A percentile compares a stretch with the other conserved stretches of the same genome.
These are phyloP conservation scores for Phellopilus nigrolimitatus DNA, from an alignment of 1,284 basidiomycete genomes.

Conservation along the genomic window DNA sequence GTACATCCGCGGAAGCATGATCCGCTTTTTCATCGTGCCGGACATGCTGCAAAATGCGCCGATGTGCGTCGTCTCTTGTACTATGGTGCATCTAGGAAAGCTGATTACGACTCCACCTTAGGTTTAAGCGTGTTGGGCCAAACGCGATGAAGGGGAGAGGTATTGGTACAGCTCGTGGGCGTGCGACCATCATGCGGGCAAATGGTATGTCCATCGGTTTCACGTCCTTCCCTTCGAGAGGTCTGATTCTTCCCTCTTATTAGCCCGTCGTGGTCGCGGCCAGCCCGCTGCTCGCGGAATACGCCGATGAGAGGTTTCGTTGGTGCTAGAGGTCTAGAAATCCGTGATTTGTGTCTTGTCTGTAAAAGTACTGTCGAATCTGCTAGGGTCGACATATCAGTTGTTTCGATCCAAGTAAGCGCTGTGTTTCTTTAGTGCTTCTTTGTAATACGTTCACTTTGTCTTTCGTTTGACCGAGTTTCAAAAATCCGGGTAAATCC, in stretches of 20 bases:
- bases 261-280: constrained; percentile 81
- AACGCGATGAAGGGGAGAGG: constrained; percentile 98
- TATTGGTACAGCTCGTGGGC: constrained; percentile 96
- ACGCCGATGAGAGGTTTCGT: constrained; percentile 69
- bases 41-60: constrained; percentile 99
- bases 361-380: constrained; percentile 16
- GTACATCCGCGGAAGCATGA: constrained; percentile 97
- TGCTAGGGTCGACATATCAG: constrained; percentile 3
- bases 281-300: constrained; percentile 71
- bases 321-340: not conserved
- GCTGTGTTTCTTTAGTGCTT: constrained; percentile 11
- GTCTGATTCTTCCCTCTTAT: constrained; percentile 25
- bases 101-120: constrained; percentile 31
- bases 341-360: not conserved
- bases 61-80: constrained; percentile 62
- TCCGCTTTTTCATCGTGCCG: constrained; percentile 98
- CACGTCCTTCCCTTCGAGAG: constrained; percentile 13
- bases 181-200: constrained; percentile 92
- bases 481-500: too few relatives aligned
- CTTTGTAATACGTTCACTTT: constrained; percentile 11
- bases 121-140: constrained; percentile 98
- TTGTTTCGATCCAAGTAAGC: constrained; percentile 10
- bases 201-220: constrained; percentile 40
- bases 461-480: not conserved
- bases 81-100: constrained; percentile 3